Percentiles rank a stretch among this genome's conserved stretches.
phyloP scores from a whole-genome alignment of 2,329 filamentous ascomycete species.

The Apiospora sp. region DNA sequence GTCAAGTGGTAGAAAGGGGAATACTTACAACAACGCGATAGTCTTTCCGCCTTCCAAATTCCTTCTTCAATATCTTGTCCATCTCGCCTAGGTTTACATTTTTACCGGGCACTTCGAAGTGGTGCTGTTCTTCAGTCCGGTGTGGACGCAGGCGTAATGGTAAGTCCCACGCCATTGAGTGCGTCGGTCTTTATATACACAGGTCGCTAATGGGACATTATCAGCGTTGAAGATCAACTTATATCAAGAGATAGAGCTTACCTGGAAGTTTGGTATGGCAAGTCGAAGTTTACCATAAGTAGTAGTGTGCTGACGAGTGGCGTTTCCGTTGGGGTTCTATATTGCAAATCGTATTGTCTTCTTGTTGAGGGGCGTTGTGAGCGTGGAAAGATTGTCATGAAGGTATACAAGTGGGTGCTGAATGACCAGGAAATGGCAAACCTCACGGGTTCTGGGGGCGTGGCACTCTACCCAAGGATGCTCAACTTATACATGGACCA shows the following conservation, averaged over 20 bases:
- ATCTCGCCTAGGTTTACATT: slow-evolving; percentile 1
- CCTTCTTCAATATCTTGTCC: slow-evolving; percentile 5
- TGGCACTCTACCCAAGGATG: background rate
- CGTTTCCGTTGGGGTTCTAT: no score
- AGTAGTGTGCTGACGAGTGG: no score
- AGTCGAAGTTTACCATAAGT: background rate
- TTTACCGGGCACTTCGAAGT: background rate
- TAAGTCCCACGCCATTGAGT: background rate
- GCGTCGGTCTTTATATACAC: background rate
- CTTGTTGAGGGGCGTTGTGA: background rate
- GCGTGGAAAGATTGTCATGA: background rate
- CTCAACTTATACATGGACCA: background rate
- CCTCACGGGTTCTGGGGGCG: background rate
- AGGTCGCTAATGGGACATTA: background rate
- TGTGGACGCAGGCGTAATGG: background rate
- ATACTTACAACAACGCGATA: background rate
- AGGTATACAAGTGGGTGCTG: no score
- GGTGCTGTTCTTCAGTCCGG: background rate
- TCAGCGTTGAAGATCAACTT: background rate
- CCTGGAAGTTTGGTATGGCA: background rate
- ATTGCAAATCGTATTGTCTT: no score
- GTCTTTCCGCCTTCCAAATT: background rate
- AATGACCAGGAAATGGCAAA: background rate
- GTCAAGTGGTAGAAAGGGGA: background rate
- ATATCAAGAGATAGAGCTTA: background rate